Base-by-base conservation (phyloP, 768 basidiomycete species). In the Lactarius pseudohatsudake region DNA sequence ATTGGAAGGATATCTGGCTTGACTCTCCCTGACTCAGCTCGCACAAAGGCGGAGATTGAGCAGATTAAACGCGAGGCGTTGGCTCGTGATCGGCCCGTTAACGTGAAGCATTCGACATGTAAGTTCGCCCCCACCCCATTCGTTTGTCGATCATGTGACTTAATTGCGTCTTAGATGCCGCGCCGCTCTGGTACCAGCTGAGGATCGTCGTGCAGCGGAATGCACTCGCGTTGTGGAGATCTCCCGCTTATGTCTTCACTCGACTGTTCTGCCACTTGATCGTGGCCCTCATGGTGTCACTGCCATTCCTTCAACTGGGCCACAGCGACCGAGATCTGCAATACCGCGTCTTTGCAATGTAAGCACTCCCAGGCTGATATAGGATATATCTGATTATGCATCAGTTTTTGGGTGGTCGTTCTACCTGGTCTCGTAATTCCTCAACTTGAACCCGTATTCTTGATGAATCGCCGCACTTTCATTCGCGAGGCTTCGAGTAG, bases 1-100 rank as follows among this genome's bases (percentile, higher is more conserved):
- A 96, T 72, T 96, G 94, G 94, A 87, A 88, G 67, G 87, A 92
- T 69, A 80, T 94, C 56, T 96, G 94, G 94, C 75, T 85, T 18
- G 86, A 90, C 50, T 92, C 90, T 4, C 80, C 85, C 0, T n/a
- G 90, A 96, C 76, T 79, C 65, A 57, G 70, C 68, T 56, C 70
- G 74, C 9, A 76, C 65, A 16, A 69, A 61, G 62, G 3, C 71
- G 5, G 80, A 85, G 64, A 82, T 86, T 64, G 73, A 76, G 34
- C 71, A 74, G 59, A 79, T 85, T 70, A 82, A 84, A 69, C 57
- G 56, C 13, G 55, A 69, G 20, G 57, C 65, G 16, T 63, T 66
- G 30, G 50, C 59, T n/a, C 60, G 47, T 16, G 18, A 30, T 43
- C 56, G 20, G n/a, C 32, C 38, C 32, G 50, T 11, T 15, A 30